Evolutionary conservation across 2,329 filamentous ascomycete genomes (phyloP).

Genomic region (Fusarium annulatum): DNA sequence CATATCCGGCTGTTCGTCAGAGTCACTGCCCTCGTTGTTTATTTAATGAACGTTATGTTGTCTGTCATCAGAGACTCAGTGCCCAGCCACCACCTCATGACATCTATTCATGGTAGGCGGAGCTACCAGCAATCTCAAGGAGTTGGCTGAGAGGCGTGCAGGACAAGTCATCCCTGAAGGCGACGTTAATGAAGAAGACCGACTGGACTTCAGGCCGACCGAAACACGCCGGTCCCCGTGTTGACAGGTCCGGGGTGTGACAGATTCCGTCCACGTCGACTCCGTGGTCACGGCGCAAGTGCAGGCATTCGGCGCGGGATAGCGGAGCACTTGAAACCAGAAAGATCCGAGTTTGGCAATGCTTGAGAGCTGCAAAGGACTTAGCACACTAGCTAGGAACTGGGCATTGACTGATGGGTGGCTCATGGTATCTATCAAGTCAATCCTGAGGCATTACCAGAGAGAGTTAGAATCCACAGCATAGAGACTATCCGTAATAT

Average conservation of each 20-base stretch:
- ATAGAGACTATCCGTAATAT: not conserved
- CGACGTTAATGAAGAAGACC: not conserved
- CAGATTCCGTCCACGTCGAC: slow-evolving; percentile 1
- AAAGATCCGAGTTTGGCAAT: not conserved
- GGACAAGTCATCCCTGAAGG: slow-evolving; percentile 8
- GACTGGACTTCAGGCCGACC: slow-evolving; percentile 12
- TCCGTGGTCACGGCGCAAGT: slow-evolving; percentile 14
- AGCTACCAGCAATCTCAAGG: slow-evolving; percentile 21
- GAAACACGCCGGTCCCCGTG: slow-evolving; percentile 25
- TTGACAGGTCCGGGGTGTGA: slow-evolving; percentile 11
- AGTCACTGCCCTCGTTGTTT: too few relatives aligned
- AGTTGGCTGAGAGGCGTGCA: slow-evolving; percentile 1
- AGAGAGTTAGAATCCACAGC: slow-evolving; percentile 6
- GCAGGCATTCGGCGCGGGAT: slow-evolving; percentile 2
- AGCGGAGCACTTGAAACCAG: not conserved
- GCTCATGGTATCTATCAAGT: slow-evolving; percentile 4
- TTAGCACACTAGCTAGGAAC: not conserved
- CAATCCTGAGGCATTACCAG: not conserved
- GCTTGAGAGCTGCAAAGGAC: not conserved
- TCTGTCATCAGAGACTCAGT: not conserved
- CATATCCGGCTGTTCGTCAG: not conserved
- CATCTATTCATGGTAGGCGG: slow-evolving; percentile 4
- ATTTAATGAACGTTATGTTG: not conserved
- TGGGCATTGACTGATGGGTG: not conserved
- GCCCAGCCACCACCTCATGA: not conserved